A percentile compares a stretch with the other conserved stretches of the same genome.
These are phyloP conservation scores for Melastoma malabathricum DNA, from an alignment of 345 rosid species.

Conservation along the genomic window DNA sequence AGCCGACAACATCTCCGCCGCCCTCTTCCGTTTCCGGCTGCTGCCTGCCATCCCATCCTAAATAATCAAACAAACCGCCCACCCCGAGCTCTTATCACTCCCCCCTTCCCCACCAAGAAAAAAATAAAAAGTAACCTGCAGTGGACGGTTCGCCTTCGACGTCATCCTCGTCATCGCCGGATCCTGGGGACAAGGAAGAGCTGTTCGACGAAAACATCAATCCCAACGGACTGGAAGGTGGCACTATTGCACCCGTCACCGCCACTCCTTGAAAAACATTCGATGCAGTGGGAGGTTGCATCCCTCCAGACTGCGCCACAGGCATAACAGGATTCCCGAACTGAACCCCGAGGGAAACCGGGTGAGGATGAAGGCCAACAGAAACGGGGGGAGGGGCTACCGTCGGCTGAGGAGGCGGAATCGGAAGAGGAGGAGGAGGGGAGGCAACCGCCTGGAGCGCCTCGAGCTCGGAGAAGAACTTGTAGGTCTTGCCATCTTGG, in stretches of 20 bases:
- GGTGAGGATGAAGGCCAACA: not conserved
- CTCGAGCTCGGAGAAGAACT: conserved; percentile 72
- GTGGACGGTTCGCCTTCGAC: conserved; percentile 26
- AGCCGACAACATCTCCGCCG: conserved; percentile 9
- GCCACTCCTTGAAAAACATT: not conserved
- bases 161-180: conserved; percentile 31
- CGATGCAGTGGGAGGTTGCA: conserved; percentile 9
- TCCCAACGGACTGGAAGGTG: conserved; percentile 14
- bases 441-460: conserved; percentile 39
- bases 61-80: too few species aligned
- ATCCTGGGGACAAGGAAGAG: conserved; percentile 44
- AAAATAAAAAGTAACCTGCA: not conserved
- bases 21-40: conserved; percentile 62
- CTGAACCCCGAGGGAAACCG: conserved; percentile 2
- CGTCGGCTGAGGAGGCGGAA: not conserved
- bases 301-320: not conserved
- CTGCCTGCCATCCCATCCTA: conserved; percentile 16
- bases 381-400: not conserved
- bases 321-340: conserved; percentile 5
- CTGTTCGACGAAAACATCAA: conserved; percentile 50
- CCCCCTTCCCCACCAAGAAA: too few species aligned
- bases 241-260: not conserved
- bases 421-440: conserved; percentile 10
- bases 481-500: conserved; percentile 75
- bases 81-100: too few species aligned